phyloP scores from a whole-genome alignment of 495 filamentous ascomycete genomes.

The Elaphomyces granulatus region DNA sequence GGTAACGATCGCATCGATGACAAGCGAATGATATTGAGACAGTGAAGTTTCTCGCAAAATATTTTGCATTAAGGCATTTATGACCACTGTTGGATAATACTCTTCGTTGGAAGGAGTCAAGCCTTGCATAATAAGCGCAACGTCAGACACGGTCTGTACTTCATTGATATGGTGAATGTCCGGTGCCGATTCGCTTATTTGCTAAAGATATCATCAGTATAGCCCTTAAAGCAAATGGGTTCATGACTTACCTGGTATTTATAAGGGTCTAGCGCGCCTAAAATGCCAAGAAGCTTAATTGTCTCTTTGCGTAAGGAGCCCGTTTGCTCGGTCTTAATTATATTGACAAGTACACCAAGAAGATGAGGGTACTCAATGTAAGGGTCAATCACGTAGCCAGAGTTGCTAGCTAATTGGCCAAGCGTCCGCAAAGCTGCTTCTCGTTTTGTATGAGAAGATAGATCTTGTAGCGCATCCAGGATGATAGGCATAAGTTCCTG shows the following conservation, averaged over 20 bases:
- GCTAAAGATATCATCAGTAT: constrained; percentile 6
- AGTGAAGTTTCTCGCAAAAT: constrained; percentile 83
- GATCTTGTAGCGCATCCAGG: constrained; percentile 80
- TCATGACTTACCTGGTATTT: constrained; percentile 56
- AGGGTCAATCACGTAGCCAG: constrained; percentile 94
- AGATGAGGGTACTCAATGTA: constrained; percentile 90
- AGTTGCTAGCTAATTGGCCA: constrained; percentile 83
- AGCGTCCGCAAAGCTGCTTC: constrained; percentile 84
- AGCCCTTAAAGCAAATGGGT: constrained; percentile 4
- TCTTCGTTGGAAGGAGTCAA: constrained; percentile 95
- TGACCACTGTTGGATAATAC: constrained; percentile 95
- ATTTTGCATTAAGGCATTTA: constrained; percentile 75
- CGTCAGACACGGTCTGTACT: constrained; percentile 65
- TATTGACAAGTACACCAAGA: constrained; percentile 78
- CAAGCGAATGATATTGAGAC: constrained; percentile 75
- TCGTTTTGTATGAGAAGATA: constrained; percentile 73
- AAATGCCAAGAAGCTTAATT: constrained; percentile 86
- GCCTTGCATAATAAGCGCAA: constrained; percentile 93
- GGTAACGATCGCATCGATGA: constrained; percentile 97
- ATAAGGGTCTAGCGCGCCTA: constrained; percentile 94
- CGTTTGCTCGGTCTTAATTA: constrained; percentile 80
- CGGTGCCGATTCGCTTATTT: constrained; percentile 34
- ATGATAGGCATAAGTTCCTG: constrained; percentile 88
- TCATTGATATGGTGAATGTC: constrained; percentile 39
- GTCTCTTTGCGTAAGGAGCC: constrained; percentile 79